phyloP scores from a whole-genome alignment of 2,329 filamentous ascomycete genomes.

The Cladosporium sphaerospermum region DNA sequence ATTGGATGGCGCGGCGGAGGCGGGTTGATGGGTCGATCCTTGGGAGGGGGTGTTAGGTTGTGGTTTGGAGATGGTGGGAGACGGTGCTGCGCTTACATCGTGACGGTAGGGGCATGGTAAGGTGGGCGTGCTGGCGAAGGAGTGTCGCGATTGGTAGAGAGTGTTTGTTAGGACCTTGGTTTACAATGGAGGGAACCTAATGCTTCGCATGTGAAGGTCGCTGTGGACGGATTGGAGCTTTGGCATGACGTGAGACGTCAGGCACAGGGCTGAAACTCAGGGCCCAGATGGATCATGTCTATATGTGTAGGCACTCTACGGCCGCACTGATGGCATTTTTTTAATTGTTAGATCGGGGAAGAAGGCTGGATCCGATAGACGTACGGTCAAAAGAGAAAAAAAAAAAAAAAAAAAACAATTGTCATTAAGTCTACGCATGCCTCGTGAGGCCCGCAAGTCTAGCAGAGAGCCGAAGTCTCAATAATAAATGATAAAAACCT shows the following conservation, averaged over 20 bases:
- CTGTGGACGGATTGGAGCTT: background rate
- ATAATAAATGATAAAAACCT: no score
- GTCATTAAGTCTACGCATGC: no score
- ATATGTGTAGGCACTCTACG: no score
- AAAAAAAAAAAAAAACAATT: no score
- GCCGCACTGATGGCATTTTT: no score
- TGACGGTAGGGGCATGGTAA: background rate
- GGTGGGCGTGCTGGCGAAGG: background rate
- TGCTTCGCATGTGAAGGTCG: constrained; percentile 9
- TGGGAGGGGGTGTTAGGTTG: constrained; percentile 9
- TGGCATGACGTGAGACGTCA: background rate
- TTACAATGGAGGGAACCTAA: background rate
- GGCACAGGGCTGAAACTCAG: no score
- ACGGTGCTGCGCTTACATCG: background rate
- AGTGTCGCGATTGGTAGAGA: background rate
- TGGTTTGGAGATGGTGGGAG: background rate
- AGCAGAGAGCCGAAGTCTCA: no score
- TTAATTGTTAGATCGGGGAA: no score
- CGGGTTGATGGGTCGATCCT: constrained; percentile 75
- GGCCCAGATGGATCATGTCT: no score
- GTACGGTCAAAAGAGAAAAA: no score
- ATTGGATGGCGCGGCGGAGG: constrained; percentile 73
- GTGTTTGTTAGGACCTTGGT: background rate
- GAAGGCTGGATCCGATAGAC: no score
- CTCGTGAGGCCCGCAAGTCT: no score